These are phyloP conservation scores for Tetrapisispora arboricola DNA, from an alignment of 805 yeast genomes.

Conservation along the genomic window DNA sequence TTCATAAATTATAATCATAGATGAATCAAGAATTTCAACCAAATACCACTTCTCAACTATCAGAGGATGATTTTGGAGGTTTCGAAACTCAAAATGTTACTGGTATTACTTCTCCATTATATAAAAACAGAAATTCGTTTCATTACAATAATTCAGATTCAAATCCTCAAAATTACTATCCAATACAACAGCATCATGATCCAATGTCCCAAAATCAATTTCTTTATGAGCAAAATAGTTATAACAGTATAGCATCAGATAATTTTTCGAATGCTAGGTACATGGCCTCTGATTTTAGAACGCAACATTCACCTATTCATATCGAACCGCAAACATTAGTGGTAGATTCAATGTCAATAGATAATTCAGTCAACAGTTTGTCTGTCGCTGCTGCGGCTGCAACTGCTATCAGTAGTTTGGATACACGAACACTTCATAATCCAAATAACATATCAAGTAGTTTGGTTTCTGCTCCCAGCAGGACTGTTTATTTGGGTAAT, in stretches of 20 bases:
- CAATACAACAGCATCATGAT: not conserved
- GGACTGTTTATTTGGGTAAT: conserved; percentile 87
- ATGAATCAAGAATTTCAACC: not conserved
- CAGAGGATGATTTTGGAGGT: not conserved
- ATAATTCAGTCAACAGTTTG: not conserved
- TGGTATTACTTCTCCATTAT: not conserved
- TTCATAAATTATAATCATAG: no score
- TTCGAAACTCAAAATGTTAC: not conserved
- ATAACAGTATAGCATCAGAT: not conserved
- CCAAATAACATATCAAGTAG: conserved; percentile 8
- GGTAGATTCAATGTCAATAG: not conserved
- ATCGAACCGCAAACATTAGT: not conserved
- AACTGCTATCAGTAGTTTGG: conserved; percentile 17
- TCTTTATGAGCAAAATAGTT: not conserved
- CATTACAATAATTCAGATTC: not conserved
- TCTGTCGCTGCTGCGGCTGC: conserved; percentile 17
- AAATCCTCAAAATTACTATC: not conserved
- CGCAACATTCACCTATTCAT: not conserved
- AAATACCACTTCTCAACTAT: no score
- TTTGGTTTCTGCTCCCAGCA: conserved; percentile 47
- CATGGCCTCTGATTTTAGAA: not conserved
- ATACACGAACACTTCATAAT: conserved; percentile 6
- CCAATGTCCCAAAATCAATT: not conserved
- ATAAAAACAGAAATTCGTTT: not conserved
- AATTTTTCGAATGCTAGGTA: not conserved